A percentile compares a stretch with the other conserved stretches of the same genome.
Conservation (phyloP, 2,329 filamentous ascomycete species). For the Lecanosticta acicola region DNA sequence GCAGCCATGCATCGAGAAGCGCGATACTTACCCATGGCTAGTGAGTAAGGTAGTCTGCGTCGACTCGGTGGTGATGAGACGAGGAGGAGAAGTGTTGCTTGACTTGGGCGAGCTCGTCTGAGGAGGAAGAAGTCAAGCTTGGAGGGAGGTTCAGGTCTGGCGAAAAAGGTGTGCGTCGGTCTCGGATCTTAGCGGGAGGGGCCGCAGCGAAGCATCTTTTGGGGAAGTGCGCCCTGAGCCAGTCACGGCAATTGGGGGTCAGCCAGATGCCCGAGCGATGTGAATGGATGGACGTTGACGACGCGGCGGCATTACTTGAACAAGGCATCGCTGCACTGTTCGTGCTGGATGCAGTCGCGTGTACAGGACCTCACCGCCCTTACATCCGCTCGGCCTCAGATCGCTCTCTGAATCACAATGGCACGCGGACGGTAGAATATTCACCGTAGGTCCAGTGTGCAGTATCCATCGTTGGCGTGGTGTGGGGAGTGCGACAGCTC, state of each 20-base stretch:
- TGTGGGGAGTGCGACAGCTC: neutral
- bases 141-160: neutral
- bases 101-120: constrained; percentile 9
- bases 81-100: constrained; percentile 9
- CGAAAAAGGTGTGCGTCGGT: neutral
- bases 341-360: neutral
- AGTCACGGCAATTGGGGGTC: too few species aligned
- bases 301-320: neutral
- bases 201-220: constrained; percentile 3
- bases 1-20: constrained; percentile 50
- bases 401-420: neutral
- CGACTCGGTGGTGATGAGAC: constrained; percentile 12
- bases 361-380: neutral
- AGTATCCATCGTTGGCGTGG: too few species aligned
- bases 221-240: too few species aligned
- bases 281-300: too few species aligned
- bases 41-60: constrained; percentile 64
- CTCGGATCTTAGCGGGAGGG: neutral
- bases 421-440: neutral
- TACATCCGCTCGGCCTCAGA: neutral
- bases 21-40: constrained; percentile 70
- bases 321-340: neutral
- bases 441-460: too few species aligned
- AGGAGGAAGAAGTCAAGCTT: constrained; percentile 1
- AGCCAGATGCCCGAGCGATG: too few species aligned